Conservation (phyloP, 192 early-diverging fungal genomes). For the Coemansia sp. region DNA sequence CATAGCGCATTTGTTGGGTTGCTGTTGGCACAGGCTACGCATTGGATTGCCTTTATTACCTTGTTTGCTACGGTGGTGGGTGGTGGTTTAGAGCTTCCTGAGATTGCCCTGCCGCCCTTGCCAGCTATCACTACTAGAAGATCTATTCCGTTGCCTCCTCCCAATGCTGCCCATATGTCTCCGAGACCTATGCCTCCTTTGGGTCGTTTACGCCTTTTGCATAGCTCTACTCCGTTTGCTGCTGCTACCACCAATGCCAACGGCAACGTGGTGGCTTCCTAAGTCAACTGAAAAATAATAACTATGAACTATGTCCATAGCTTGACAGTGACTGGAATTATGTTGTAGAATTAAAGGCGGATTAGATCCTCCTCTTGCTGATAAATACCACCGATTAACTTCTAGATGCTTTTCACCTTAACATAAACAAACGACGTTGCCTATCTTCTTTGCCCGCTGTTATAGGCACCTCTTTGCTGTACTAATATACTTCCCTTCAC, state of each 20-base stretch:
- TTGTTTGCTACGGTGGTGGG: constrained; percentile 15
- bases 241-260: constrained; percentile 1
- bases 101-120: constrained; percentile 30
- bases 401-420: no score
- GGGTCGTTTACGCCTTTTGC: constrained; percentile 33
- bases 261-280: no score
- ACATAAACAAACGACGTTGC: no score
- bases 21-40: constrained; percentile 40
- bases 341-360: no score
- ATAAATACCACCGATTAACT: no score
- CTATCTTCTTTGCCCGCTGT: no score
- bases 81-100: constrained; percentile 22
- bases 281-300: no score
- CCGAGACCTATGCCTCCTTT: constrained; percentile 20
- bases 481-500: no score
- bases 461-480: no score
- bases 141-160: constrained; percentile 41
- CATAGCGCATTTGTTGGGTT: constrained; percentile 37
- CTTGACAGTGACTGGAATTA: no score
- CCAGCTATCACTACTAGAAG: constrained; percentile 31
- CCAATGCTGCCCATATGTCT: constrained; percentile 9
- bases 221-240: constrained; percentile 31
- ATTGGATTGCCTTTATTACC: constrained; percentile 36
- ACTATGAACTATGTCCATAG: no score
- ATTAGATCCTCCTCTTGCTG: no score